Conservation (phyloP, 2,329 filamentous ascomycete genomes). For the Verruconis gallopava region DNA sequence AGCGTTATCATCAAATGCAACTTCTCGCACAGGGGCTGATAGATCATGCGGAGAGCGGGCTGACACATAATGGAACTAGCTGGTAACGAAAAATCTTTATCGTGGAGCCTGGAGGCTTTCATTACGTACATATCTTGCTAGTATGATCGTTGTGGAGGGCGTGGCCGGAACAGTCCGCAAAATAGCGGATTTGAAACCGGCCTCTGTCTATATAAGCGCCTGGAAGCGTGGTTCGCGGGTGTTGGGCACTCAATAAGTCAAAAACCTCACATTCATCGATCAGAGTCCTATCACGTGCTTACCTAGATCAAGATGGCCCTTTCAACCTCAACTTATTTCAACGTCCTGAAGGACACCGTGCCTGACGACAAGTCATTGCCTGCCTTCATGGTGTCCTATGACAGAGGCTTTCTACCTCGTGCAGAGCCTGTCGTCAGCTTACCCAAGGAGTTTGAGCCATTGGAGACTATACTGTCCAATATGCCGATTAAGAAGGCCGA, state of each 20-base stretch:
- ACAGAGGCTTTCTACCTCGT: slow-evolving; percentile 61
- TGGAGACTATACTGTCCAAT: slow-evolving; percentile 59
- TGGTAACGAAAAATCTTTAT: too few species aligned
- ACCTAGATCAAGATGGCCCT: too few species aligned
- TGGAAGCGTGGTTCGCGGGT: background rate
- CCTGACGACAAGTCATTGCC: slow-evolving; percentile 51
- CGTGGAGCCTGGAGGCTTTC: background rate
- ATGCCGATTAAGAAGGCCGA: slow-evolving; percentile 68
- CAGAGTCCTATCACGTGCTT: background rate
- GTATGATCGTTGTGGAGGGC: background rate
- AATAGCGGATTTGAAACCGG: background rate
- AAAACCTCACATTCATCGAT: background rate
- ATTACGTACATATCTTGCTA: background rate
- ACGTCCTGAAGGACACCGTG: slow-evolving; percentile 49
- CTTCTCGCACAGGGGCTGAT: too few species aligned
- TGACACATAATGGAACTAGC: too few species aligned
- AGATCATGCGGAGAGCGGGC: too few species aligned
- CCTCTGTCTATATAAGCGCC: background rate
- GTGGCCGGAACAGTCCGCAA: background rate
- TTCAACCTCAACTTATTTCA: slow-evolving; percentile 29
- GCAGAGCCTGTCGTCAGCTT: slow-evolving; percentile 38
- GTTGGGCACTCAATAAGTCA: background rate
- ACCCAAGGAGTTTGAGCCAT: slow-evolving; percentile 57
- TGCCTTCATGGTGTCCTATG: slow-evolving; percentile 68
- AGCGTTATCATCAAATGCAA: too few species aligned